phyloP scores from a whole-genome alignment of 495 filamentous ascomycete genomes.

The Jackrogersella minutella region DNA sequence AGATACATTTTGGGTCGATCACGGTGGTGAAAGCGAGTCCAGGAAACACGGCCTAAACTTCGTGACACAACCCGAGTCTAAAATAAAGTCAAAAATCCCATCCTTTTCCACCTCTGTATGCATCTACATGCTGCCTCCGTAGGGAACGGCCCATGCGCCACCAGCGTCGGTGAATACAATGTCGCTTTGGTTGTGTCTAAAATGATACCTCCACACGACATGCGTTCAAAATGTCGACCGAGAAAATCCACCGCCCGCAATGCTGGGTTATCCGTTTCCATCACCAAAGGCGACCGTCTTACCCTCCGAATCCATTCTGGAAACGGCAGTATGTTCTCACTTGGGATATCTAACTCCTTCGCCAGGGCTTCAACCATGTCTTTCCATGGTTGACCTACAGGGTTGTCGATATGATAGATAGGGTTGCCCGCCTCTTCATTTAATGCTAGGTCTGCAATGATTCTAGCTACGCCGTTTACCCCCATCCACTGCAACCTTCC shows the following conservation, averaged over 20 bases:
- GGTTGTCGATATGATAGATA: slow-evolving; percentile 67
- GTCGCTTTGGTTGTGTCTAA: background rate
- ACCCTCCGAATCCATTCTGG: slow-evolving; percentile 58
- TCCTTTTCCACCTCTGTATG: background rate
- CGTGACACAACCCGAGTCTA: background rate
- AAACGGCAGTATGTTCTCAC: slow-evolving; percentile 51
- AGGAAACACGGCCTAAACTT: too few species aligned
- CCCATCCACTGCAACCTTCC: slow-evolving; percentile 60
- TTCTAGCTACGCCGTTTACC: slow-evolving; percentile 55
- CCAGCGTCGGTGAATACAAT: background rate
- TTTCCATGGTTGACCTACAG: slow-evolving; percentile 56
- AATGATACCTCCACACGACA: slow-evolving; percentile 58
- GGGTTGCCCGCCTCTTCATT: slow-evolving; percentile 27
- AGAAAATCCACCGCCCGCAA: slow-evolving; percentile 56
- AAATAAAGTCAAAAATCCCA: background rate
- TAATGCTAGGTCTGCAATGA: slow-evolving; percentile 36
- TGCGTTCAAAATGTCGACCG: slow-evolving; percentile 57
- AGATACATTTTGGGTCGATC: too few species aligned
- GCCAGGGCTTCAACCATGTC: slow-evolving; percentile 53
- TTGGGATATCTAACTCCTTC: slow-evolving; percentile 49
- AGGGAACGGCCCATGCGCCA: background rate
- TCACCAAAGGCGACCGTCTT: slow-evolving; percentile 35
- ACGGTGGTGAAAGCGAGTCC: too few species aligned
- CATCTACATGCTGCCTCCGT: background rate
- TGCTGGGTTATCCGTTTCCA: slow-evolving; percentile 56